phyloP scores from a whole-genome alignment of 495 filamentous ascomycete species.

The Paragyromitra xinjiangensis region DNA sequence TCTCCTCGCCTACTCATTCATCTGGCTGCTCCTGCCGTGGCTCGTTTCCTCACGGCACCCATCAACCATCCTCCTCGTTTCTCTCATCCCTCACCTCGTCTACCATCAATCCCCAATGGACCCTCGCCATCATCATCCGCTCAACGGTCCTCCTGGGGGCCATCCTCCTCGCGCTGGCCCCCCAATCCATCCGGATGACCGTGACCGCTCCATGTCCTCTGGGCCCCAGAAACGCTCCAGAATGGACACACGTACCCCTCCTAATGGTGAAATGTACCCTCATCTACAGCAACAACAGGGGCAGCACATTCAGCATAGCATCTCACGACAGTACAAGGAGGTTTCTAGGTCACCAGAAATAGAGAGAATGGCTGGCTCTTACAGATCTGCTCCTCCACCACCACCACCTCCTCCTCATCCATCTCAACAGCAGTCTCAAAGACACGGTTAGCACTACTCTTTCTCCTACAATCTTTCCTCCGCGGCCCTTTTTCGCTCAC shows the following conservation, averaged over 20 bases:
- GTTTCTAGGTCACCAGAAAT: slow-evolving; percentile 54
- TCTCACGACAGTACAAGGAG: slow-evolving; percentile 53
- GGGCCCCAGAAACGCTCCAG: slow-evolving; percentile 49
- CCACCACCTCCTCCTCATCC: slow-evolving; percentile 43
- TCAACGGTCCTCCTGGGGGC: slow-evolving; percentile 32
- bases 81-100: slow-evolving; percentile 14
- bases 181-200: slow-evolving; percentile 45
- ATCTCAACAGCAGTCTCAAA: slow-evolving; percentile 48
- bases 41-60: slow-evolving; percentile 28
- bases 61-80: slow-evolving; percentile 26
- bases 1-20: slow-evolving; percentile 13
- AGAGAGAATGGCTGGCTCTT: slow-evolving; percentile 53
- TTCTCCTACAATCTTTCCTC: slow-evolving; percentile 28
- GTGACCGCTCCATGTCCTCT: slow-evolving; percentile 51
- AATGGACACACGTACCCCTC: slow-evolving; percentile 53
- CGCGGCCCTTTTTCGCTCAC: slow-evolving; percentile 23
- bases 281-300: slow-evolving; percentile 43
- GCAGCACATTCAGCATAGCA: slow-evolving; percentile 50
- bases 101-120: slow-evolving; percentile 46
- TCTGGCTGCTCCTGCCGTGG: slow-evolving; percentile 30
- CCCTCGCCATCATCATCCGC: slow-evolving; percentile 44
- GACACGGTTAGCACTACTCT: slow-evolving; percentile 53
- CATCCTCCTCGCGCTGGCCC: slow-evolving; percentile 52
- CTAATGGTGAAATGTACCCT: slow-evolving; percentile 52
- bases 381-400: slow-evolving; percentile 45